Evolutionary conservation across 768 basidiomycete species (phyloP), one percentile per base, ranked within the genome.

Genomic region (Hypsizygus marmoreus): DNA sequence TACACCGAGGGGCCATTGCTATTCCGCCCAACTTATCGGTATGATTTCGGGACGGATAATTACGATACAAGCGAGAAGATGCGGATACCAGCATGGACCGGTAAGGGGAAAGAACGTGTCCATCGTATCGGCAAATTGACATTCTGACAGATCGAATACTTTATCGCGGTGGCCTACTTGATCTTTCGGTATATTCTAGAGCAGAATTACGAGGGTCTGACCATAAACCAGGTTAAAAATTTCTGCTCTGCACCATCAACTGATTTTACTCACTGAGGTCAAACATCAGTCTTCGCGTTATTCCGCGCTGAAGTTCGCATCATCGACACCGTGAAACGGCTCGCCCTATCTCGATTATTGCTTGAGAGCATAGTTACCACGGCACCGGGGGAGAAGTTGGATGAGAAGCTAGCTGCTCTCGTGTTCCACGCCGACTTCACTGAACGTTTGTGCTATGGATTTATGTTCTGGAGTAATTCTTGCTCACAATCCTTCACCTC

Each of bases 41-140:
- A 95, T 59, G 84, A 88, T 59, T 60, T 86, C 5, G 81, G 83
- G 8, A 84, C 93, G 7, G 88, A 97, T 51, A 75, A 75, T 37
- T 99, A 97, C 62, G 97, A 99, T 64, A 88, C 91, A 11, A 90
- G 91, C 61, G 97, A 98, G 67, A 99, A 98, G 72, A 82, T 86
- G 79, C 81, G 97, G 19, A 87, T 97, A 60, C 97, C 97, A 4
- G 92, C 95, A 13, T 98, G 95, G 95, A 98, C 95, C 57, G 93
- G 93, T 93, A 45, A 48, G 77, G 53, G 29, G 41, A 29, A 23
- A 22, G 26, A 23, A 24, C n/a, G 2, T 19, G 11, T 19, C 19
- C 9, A 23, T 16, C 10, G 1, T 9, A 22, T 26, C 13, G 4
- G 2, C 11, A n/a, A n/a, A n/a, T n/a, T 64, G 43, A 57, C n/a